Conservation (phyloP, 192 early-diverging fungal genomes). For the Geranomyces michiganensis region DNA sequence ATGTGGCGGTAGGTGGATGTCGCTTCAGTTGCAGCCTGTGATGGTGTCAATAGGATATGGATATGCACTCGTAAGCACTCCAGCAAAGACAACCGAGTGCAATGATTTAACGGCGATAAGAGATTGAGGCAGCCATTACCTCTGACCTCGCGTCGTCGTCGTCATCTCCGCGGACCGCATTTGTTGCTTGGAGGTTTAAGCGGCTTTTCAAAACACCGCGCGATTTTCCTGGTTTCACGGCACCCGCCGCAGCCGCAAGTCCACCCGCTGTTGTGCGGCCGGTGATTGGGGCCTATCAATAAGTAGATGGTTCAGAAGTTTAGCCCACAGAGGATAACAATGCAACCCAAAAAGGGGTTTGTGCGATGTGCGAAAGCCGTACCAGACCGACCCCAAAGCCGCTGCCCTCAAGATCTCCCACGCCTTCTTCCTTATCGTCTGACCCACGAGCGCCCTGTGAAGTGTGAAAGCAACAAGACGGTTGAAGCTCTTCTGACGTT, state of each 20-base stretch:
- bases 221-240: conserved; percentile 27
- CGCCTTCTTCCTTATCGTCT: conserved; percentile 56
- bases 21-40: neutral
- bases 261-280: conserved; percentile 18
- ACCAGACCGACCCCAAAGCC: conserved; percentile 66
- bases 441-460: neutral
- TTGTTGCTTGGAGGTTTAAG: neutral
- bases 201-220: conserved; percentile 22
- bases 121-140: neutral
- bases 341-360: neutral
- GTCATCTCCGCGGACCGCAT: neutral
- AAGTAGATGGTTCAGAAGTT: too few species aligned
- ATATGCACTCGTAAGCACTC: neutral
- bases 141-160: conserved; percentile 9
- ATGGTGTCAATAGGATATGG: neutral
- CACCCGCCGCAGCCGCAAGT: conserved; percentile 10
- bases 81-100: too few species aligned
- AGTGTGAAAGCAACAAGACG: neutral
- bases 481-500: neutral
- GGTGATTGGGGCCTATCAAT: conserved; percentile 26
- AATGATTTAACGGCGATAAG: neutral
- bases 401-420: conserved; percentile 60
- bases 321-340: neutral
- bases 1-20: conserved; percentile 1
- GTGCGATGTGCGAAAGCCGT: conserved; percentile 5